Base-by-base conservation (phyloP, 169 alveolate genomes). In the Plasmodium knowlesi region DNA sequence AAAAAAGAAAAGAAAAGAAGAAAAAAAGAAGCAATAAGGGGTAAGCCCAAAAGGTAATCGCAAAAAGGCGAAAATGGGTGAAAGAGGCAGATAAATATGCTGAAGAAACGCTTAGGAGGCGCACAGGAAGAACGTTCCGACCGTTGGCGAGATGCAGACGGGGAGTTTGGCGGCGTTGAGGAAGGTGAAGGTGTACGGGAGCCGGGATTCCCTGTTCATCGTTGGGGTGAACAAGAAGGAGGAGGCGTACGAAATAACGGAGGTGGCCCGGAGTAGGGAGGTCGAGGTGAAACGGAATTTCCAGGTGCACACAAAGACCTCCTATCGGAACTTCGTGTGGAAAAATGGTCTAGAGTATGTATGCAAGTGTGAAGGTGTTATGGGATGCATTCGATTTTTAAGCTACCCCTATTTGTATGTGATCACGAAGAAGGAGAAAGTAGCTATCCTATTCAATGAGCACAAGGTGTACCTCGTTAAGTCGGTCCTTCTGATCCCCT, bases 341-440 rank as follows among this genome's bases (percentile, higher is more conserved):
- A 74, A 53, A 25, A 72, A 50, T 14, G 67, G 19, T 1, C n/a
- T 53, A n/a, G 79, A 72, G 61, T 85, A 73, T 74, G 34, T 85
- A 53, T 74, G 93, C 43, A 85, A 39, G 1, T 85, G 93, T 85
- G 93, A 85, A 41, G 97, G 97, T 1, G 76, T 96, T 0, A 67
- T 96, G 28, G 97, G 97, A 30, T 72, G 93, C 50, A 86, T 96
- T 5, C 10, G 43, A 16, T 96, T 96, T 81, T 30, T 81, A 25
- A 93, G 85, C 22, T 95, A 95, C 53, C 95, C 95, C 14, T 96
- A 96, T 25, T 84, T 96, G 25, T 70, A 95, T 32, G 96, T 92
- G 3, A 34, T 96, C 2, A 96, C 96, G 5, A 92, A 90, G 22
- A 95, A 92, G 25, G 92, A 74, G 19, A 43, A 30, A 32, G 92